Conservation (phyloP, 495 filamentous ascomycete genomes). For the Pyrenula aspistea region DNA sequence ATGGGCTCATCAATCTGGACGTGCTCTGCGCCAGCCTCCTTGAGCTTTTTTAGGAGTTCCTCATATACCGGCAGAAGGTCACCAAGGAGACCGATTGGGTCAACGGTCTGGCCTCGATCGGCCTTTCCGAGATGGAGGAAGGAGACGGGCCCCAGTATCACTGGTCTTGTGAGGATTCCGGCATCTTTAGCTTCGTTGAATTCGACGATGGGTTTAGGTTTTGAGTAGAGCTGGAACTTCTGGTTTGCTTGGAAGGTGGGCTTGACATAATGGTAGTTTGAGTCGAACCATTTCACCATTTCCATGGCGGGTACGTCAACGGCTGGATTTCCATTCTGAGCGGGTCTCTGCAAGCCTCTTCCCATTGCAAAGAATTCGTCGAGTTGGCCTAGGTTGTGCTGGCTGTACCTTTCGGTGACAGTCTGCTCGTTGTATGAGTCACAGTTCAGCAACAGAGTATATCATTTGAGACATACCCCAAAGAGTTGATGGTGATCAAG, state of each 20-base stretch:
- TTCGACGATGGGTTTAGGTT: constrained; percentile 88
- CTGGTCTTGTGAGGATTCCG: constrained; percentile 83
- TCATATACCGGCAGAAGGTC: constrained; percentile 87
- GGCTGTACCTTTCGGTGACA: constrained; percentile 80
- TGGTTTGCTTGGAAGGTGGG: constrained; percentile 93
- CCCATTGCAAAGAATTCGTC: constrained; percentile 99
- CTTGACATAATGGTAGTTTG: constrained; percentile 99
- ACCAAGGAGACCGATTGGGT: constrained; percentile 84
- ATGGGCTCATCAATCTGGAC: constrained; percentile 98
- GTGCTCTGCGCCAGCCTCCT: constrained; percentile 84
- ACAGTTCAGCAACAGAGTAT: too few relatives aligned
- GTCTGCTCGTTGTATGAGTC: too few relatives aligned
- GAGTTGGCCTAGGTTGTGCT: constrained; percentile 69
- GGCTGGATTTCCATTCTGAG: constrained; percentile 40
- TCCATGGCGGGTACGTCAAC: constrained; percentile 84
- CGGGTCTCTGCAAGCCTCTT: constrained; percentile 82
- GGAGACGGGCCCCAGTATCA: constrained; percentile 88
- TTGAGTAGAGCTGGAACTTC: constrained; percentile 72
- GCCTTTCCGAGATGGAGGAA: constrained; percentile 96
- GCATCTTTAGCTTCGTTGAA: constrained; percentile 96
- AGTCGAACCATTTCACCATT: constrained; percentile 99
- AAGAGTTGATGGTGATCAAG: constrained; percentile 98
- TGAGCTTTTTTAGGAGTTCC: constrained; percentile 80
- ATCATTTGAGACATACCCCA: constrained; percentile 78
- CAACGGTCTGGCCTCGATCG: constrained; percentile 80